phyloP scores from a whole-genome alignment of 1,284 basidiomycete genomes.

The Phellopilus nigrolimitatus region DNA sequence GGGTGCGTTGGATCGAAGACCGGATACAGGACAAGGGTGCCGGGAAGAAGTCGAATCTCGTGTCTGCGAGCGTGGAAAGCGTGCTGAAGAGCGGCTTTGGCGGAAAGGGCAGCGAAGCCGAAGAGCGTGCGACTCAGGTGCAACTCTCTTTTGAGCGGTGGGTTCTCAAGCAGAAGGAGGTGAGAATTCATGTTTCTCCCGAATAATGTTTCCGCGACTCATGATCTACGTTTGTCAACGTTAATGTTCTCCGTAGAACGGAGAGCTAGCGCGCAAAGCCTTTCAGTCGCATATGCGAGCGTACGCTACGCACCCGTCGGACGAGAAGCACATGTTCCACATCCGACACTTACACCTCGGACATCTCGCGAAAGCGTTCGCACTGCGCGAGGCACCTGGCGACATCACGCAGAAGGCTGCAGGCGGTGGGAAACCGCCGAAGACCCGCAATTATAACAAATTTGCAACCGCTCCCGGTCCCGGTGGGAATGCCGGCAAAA shows the following conservation, averaged over 20 bases:
- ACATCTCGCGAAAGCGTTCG: slow-evolving; percentile 95
- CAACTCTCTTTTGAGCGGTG: slow-evolving; percentile 95
- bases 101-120: slow-evolving; percentile 74
- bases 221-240: not conserved
- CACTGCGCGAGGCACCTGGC: slow-evolving; percentile 84
- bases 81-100: slow-evolving; percentile 83
- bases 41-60: slow-evolving; percentile 44
- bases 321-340: slow-evolving; percentile 96
- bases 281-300: slow-evolving; percentile 93
- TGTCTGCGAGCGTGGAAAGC: slow-evolving; percentile 61
- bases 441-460: slow-evolving; percentile 18
- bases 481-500: too few relatives aligned
- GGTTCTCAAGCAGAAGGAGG: slow-evolving; percentile 75
- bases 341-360: slow-evolving; percentile 91
- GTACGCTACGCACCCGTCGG: slow-evolving; percentile 94
- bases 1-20: slow-evolving; percentile 84
- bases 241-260: slow-evolving; percentile 51
- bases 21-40: slow-evolving; percentile 59
- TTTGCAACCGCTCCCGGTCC: slow-evolving; percentile 21
- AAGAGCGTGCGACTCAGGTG: slow-evolving; percentile 91
- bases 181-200: slow-evolving; percentile 33
- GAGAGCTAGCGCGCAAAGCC: slow-evolving; percentile 75
- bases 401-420: slow-evolving; percentile 45
- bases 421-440: slow-evolving; percentile 19
- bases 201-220: slow-evolving; percentile 2